Base-by-base conservation (phyloP, 352 stramenopile species). In the Aphanomyces euteiches region DNA sequence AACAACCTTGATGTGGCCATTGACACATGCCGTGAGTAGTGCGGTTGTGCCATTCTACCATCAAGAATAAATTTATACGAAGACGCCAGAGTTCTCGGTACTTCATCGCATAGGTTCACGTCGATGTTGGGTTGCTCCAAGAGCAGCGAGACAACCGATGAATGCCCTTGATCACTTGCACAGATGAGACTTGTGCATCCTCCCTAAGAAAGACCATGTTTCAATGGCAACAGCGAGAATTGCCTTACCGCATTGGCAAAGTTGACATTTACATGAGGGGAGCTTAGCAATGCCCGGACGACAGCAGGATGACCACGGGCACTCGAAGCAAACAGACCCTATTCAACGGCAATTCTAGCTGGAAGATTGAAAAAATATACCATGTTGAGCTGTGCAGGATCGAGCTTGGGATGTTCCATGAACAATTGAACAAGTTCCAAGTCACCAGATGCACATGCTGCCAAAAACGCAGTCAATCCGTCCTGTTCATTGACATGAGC, bases 351-450 rank as follows among this genome's bases (percentile, higher is more conserved):
- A 12, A n/a, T n/a, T n/a, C 10, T n/a, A 12, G 17, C 43, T n/a
- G 10, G 43, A 50, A 50, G 1, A n/a, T 12, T 12, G 10, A 50
- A 50, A 8, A n/a, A n/a, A n/a, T n/a, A n/a, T n/a, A 50, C 43
- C 43, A 50, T 50, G 43, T 50, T 50, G 43, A 50, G 43, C 17
- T 50, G 43, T 12, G 43, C 43, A n/a, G 17, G 10, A 50, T 50
- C 43, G 43, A 50, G 43, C 17, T n/a, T 12, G 43, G 43, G 43
- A n/a, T 50, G 10, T 12, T 12, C 43, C 1, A 50, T 50, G 17
- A 50, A 50, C 43, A 50, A 50, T 50, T 50, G 43, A 12, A 50
- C 43, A n/a, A 50, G 43, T 50, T 50, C 43, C 43, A 50, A 50
- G 43, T 50, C 17, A n/a, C 43, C 43, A 12, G 43, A 50, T n/a